Conservation (phyloP, 2,329 filamentous ascomycete species). For the Amauroascus verrucosus region DNA sequence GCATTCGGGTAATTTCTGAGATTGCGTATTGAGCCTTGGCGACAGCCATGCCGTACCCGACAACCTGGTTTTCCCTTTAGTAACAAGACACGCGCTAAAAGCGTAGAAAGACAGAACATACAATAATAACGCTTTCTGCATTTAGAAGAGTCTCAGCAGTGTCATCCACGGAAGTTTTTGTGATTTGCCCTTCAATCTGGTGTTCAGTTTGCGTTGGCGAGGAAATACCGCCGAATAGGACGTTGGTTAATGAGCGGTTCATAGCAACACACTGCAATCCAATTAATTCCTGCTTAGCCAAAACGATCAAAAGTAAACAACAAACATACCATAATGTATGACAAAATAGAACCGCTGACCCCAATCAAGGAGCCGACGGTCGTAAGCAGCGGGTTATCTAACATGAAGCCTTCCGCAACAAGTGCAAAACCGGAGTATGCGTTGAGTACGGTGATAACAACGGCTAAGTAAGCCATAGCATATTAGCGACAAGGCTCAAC, state of each 20-base stretch:
- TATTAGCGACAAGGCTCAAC: constrained; percentile 14
- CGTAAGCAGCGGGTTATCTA: constrained; percentile 74
- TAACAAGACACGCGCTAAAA: constrained; percentile 1
- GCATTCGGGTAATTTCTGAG: constrained; percentile 63
- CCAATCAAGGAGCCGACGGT: constrained; percentile 80
- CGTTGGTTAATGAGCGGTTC: constrained; percentile 83
- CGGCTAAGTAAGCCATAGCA: constrained; percentile 37
- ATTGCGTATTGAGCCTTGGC: constrained; percentile 89
- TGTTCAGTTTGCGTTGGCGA: constrained; percentile 55
- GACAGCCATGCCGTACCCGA: constrained; percentile 90
- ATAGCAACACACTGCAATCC: constrained; percentile 64
- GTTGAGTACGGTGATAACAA: constrained; percentile 82
- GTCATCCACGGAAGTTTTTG: constrained; percentile 68
- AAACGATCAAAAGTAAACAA: neutral
- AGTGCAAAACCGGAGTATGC: constrained; percentile 85
- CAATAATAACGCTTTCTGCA: constrained; percentile 76
- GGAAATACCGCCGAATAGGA: constrained; percentile 73
- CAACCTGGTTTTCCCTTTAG: constrained; percentile 36
- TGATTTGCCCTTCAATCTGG: constrained; percentile 71
- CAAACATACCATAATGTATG: constrained; percentile 56
- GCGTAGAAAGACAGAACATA: constrained; percentile 21
- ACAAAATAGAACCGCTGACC: constrained; percentile 78
- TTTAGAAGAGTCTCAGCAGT: constrained; percentile 64
- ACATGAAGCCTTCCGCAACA: constrained; percentile 84
- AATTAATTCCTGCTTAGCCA: neutral